Base-by-base conservation (phyloP, 768 basidiomycete genomes). In the Mycena pura region DNA sequence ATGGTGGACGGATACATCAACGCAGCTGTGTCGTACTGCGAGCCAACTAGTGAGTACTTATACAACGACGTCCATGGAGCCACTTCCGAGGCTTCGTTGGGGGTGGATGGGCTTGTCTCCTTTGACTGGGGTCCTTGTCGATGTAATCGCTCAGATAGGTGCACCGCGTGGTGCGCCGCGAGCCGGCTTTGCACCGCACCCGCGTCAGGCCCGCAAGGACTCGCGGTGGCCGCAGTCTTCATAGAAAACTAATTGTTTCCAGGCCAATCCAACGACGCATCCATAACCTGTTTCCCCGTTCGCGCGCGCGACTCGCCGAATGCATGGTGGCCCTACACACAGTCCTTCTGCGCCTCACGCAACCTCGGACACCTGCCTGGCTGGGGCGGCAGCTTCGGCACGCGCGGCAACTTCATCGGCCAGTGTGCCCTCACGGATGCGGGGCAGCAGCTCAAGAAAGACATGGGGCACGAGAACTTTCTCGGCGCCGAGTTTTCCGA, bases 321-420 rank as follows among this genome's bases (percentile, higher is more conserved):
- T 46, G 10, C 13, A 3, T 66, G 64, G 64, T 66, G 64, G 64
- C 64, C 64, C n/a, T 66, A 66, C 60, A 24, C 60, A 15, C 64
- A 66, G 22, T 19, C 64, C 3, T 62, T 62, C 52, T 66, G 64
- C 44, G 27, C 57, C 32, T 58, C 60, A 8, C 31, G 15, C 21
- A 24, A 43, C 29, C 55, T 66, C 29, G 39, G 47, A 13, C 64
- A 66, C 57, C 50, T 57, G 13, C 34, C 51, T 11, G 60, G 60
- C 22, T 66, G 60, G 60, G 64, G 64, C 41, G 46, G 59, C 36
- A 17, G 17, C n/a, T 1, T 48, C 11, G 13, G 13, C 17, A 28
- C 14, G 4, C 55, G 51, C 19, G 64, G 64, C 5, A 9, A 2
- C 6, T 66, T 66, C 41, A 41, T 43, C 1, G 64, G 60, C 4